phyloP scores from a whole-genome alignment of 2,329 filamentous ascomycete species.

The Penicillium capsulatum region DNA sequence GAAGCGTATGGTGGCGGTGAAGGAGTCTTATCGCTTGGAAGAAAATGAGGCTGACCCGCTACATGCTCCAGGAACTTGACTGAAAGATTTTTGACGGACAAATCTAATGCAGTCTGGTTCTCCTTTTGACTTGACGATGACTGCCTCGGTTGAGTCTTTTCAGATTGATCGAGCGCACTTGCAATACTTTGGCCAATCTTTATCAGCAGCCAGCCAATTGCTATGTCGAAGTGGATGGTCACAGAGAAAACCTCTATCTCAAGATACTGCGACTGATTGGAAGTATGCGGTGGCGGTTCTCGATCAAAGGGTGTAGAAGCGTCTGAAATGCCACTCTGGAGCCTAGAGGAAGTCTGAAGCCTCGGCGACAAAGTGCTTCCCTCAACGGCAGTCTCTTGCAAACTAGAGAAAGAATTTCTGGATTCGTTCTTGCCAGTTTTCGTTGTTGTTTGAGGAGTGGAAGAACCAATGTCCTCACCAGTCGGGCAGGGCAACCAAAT shows the following conservation, averaged over 20 bases:
- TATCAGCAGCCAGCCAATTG: conserved; percentile 39
- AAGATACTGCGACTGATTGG: conserved; percentile 15
- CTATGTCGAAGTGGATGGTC: conserved; percentile 37
- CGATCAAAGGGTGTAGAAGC: conserved; percentile 14
- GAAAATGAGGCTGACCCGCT: conserved; percentile 26
- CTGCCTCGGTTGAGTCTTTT: conserved; percentile 8
- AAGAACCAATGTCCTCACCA: conserved; percentile 9
- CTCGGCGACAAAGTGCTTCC: conserved; percentile 26
- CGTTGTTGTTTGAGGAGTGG: conserved; percentile 7
- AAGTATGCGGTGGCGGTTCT: conserved; percentile 4
- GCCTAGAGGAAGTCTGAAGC: conserved; percentile 18
- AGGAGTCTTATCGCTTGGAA: conserved; percentile 8
- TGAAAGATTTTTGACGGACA: conserved; percentile 30
- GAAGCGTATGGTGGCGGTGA: conserved; percentile 19
- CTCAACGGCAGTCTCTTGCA: conserved; percentile 20
- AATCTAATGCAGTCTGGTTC: conserved; percentile 16
- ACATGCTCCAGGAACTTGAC: conserved; percentile 40
- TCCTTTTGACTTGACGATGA: conserved; percentile 7
- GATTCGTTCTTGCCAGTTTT: conserved; percentile 17
- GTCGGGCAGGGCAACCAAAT: conserved; percentile 36
- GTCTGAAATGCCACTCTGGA: conserved; percentile 17
- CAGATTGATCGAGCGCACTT: conserved; percentile 15
- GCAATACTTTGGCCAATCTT: conserved; percentile 36
- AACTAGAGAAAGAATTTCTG: conserved; percentile 19
- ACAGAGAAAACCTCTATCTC: conserved; percentile 32